phyloP scores from a whole-genome alignment of 31 red algal genomes.

The Porphyra umbilicalis region DNA sequence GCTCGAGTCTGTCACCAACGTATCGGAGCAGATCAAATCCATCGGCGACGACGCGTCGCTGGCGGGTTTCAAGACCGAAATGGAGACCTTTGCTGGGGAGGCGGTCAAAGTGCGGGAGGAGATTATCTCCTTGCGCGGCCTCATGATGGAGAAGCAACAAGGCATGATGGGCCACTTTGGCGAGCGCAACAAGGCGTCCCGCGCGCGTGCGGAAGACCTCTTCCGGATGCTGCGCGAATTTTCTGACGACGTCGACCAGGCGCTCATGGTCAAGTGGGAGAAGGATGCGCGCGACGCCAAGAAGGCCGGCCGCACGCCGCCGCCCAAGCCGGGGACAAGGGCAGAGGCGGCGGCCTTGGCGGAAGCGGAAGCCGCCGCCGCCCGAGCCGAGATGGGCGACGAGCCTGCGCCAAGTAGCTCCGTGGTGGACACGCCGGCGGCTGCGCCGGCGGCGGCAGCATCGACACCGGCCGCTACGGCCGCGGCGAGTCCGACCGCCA shows the following conservation, averaged over 20 bases:
- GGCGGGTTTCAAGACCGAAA: slow-evolving; percentile 66
- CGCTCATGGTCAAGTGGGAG: slow-evolving; percentile 17
- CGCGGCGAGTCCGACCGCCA: neutral
- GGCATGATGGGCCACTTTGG: slow-evolving; percentile 82
- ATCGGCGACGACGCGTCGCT: slow-evolving; percentile 69
- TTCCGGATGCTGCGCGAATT: slow-evolving; percentile 72
- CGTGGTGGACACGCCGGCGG: neutral
- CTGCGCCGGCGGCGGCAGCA: neutral
- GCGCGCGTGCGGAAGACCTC: slow-evolving; percentile 70
- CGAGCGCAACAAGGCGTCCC: slow-evolving; percentile 79
- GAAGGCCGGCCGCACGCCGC: slow-evolving; percentile 18
- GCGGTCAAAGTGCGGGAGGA: slow-evolving; percentile 76
- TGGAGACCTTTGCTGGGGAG: slow-evolving; percentile 65
- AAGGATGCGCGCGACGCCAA: slow-evolving; percentile 60
- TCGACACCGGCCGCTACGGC: too few relatives aligned
- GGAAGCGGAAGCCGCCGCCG: neutral
- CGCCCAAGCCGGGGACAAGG: neutral
- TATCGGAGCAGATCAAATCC: slow-evolving; percentile 57
- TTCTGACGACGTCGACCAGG: slow-evolving; percentile 23
- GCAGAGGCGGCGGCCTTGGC: neutral
- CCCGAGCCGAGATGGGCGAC: neutral
- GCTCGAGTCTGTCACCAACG: slow-evolving; percentile 65
- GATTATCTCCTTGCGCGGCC: slow-evolving; percentile 72
- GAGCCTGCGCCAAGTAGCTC: neutral
- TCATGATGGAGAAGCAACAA: slow-evolving; percentile 78